Evolutionary conservation across 2,329 filamentous ascomycete genomes (phyloP), one percentile per base, ranked within the genome.

Genomic region (Hypoxylon sp.): DNA sequence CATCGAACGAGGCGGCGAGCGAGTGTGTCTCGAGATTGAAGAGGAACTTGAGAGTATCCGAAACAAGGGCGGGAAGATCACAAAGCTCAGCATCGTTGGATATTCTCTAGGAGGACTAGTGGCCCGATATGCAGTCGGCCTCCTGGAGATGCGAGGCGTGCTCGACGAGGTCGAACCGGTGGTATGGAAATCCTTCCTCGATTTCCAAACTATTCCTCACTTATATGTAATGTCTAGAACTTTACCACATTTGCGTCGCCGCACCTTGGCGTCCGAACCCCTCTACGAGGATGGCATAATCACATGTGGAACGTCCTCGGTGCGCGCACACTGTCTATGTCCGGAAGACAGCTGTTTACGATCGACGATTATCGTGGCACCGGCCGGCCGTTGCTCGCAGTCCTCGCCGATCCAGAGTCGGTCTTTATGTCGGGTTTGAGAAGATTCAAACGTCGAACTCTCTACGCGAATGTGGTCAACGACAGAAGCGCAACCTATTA

Each of bases 231-330:
- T 32, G 4, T 20, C 7, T 67, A 91, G 86, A 97, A 97, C 82
- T 97, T 98, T 79, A 93, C 91, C 2, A 97, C 94, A 0, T 97
- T 98, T 78, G 95, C 92, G 4, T 90, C 91, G 30, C 95, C 92
- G 22, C 92, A 94, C 78, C 83, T 94, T 6, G 92, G 92, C n/a
- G 91, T 91, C 1, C 84, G 91, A 51, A 87, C 88, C 1, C 91
- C 92, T 1, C 79, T 89, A 44, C 87, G 85, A 48, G 91, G 91
- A 14, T 85, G 85, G 80, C 82, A 85, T 60, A 89, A 88, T 74
- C 86, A 84, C 75, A 80, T 91, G 61, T 97, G 83, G 89, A 98
- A 98, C 75, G 86, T 91, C n/a, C 77, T 98, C 2, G 95, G 93
- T 45, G 90, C 93, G 0, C 85, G 91, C 59, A 93, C 91, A 0